phyloP scores from a whole-genome alignment of 352 stramenopile species.

The Blastocystis sp. region DNA sequence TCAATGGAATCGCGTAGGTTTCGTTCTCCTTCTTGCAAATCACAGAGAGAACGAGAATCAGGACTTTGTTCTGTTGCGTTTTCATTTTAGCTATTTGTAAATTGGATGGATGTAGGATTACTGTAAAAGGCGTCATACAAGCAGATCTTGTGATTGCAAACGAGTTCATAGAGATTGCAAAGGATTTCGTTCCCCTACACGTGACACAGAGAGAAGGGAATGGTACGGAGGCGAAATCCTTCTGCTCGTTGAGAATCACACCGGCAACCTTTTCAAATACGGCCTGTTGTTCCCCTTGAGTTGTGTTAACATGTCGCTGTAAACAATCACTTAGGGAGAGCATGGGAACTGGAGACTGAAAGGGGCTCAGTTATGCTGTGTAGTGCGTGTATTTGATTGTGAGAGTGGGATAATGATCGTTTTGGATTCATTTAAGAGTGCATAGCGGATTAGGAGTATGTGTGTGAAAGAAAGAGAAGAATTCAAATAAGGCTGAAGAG shows the following conservation, averaged over 20 bases:
- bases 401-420: not conserved
- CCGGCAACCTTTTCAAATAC: not conserved
- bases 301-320: not conserved
- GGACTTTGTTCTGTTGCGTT: not conserved
- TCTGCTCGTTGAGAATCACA: not conserved
- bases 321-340: not conserved
- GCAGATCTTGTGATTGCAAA: conserved; percentile 1
- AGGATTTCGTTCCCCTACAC: not conserved
- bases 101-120: not conserved
- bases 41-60: conserved; percentile 6
- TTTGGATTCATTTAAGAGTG: too few relatives aligned
- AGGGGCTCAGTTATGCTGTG: not conserved
- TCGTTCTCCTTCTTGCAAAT: conserved; percentile 27
- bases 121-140: conserved; percentile 3
- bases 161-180: not conserved
- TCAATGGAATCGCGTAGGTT: conserved; percentile 28
- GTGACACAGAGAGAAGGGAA: not conserved
- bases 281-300: not conserved
- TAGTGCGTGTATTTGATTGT: too few relatives aligned
- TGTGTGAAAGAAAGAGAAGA: too few relatives aligned
- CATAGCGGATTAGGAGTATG: too few relatives aligned
- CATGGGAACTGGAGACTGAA: not conserved
- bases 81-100: not conserved
- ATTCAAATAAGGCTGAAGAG: not conserved
- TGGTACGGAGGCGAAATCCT: not conserved